Evolutionary conservation across 129 eudicot genomes (phyloP).

Genomic region (Saposhnikovia divaricata): DNA sequence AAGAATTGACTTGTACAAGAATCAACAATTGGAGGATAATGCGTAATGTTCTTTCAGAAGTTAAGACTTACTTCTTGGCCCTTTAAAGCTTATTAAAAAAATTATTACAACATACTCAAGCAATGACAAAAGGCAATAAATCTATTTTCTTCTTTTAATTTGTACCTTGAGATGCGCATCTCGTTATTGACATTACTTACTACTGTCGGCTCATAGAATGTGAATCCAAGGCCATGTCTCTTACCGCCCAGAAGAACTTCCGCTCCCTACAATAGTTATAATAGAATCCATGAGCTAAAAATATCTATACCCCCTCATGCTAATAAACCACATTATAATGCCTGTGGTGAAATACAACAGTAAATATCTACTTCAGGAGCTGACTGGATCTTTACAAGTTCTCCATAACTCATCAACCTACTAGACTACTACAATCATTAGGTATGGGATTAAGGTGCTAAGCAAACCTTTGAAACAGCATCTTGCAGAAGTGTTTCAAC

Average conservation of each 20-base stretch:
- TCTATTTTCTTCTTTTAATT: not conserved
- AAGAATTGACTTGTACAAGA: not conserved
- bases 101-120: not conserved
- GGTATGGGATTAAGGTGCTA: not conserved
- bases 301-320: not conserved
- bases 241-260: conserved; percentile 81
- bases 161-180: conserved; percentile 82
- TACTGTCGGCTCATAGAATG: conserved; percentile 84
- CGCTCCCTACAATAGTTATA: conserved; percentile 56
- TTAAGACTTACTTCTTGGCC: not conserved
- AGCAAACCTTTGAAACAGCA: conserved; percentile 78
- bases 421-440: not conserved
- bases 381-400: not conserved
- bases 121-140: not conserved
- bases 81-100: too few relatives aligned
- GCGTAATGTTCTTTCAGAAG: not conserved
- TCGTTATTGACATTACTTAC: conserved; percentile 68
- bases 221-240: conserved; percentile 74
- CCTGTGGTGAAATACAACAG: not conserved
- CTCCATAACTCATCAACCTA: not conserved
- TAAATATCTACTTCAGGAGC: not conserved
- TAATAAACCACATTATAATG: not conserved
- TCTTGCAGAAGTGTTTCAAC: conserved; percentile 77
- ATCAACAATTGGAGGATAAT: not conserved
- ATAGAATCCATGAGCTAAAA: not conserved